Evolutionary conservation across 2,329 filamentous ascomycete genomes (phyloP).

Genomic region (Talaromyces sp.): DNA sequence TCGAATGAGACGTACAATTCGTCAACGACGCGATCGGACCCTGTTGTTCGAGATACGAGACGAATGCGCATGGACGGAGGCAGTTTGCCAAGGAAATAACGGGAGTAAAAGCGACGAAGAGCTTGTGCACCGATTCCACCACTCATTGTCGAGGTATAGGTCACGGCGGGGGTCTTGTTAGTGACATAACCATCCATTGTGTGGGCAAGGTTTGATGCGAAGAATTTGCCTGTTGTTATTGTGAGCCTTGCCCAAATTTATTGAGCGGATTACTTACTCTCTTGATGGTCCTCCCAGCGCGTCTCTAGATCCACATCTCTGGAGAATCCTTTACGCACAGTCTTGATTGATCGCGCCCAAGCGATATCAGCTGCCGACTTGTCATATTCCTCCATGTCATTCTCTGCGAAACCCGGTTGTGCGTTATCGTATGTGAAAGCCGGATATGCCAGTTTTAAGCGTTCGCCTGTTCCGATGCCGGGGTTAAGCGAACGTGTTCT

Average conservation of each 20-base stretch:
- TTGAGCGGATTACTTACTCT: slow-evolving; percentile 24
- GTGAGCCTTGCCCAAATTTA: background rate
- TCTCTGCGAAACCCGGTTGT: slow-evolving; percentile 70
- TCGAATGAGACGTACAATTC: slow-evolving; percentile 61
- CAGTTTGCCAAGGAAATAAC: slow-evolving; percentile 58
- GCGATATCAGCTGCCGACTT: slow-evolving; percentile 66
- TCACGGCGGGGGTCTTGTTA: slow-evolving; percentile 32
- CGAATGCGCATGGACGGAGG: slow-evolving; percentile 56
- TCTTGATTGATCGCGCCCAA: slow-evolving; percentile 66
- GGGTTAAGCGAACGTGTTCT: slow-evolving; percentile 53
- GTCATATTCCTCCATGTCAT: slow-evolving; percentile 69
- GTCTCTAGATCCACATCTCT: slow-evolving; percentile 41
- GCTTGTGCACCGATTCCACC: slow-evolving; percentile 47
- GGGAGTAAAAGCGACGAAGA: slow-evolving; percentile 56
- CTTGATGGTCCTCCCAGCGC: slow-evolving; percentile 40
- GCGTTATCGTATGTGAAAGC: slow-evolving; percentile 59
- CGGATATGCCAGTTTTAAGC: slow-evolving; percentile 35
- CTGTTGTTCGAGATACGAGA: slow-evolving; percentile 61
- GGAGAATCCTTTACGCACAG: slow-evolving; percentile 63
- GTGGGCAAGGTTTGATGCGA: slow-evolving; percentile 31
- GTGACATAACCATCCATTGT: slow-evolving; percentile 36
- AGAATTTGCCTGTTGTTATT: slow-evolving; percentile 34
- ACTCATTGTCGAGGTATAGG: slow-evolving; percentile 41
- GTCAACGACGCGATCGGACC: slow-evolving; percentile 62
- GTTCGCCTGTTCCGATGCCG: slow-evolving; percentile 55